Conservation (phyloP, 2,329 filamentous ascomycete genomes). For the Fusarium circinatum region DNA sequence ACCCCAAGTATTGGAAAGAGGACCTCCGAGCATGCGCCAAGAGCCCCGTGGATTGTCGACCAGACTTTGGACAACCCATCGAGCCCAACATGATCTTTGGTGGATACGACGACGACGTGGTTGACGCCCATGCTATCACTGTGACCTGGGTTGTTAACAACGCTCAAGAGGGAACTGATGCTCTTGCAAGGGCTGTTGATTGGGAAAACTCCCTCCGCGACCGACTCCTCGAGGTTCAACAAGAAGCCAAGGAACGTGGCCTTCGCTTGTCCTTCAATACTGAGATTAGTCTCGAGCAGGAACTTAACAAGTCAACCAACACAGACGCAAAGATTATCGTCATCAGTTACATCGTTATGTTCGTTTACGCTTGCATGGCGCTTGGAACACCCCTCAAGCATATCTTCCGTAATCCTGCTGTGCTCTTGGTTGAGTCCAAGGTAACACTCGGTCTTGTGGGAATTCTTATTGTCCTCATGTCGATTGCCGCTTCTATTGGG, state of each 20-base stretch:
- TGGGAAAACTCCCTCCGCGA: conserved; percentile 86
- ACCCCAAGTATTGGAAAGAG: conserved; percentile 72
- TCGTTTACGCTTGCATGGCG: conserved; percentile 93
- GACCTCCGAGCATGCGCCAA: conserved; percentile 78
- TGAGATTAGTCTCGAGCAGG: conserved; percentile 93
- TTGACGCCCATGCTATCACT: conserved; percentile 82
- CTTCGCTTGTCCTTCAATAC: conserved; percentile 93
- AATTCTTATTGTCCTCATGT: conserved; percentile 97
- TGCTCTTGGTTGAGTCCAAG: conserved; percentile 92
- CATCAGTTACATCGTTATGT: conserved; percentile 99
- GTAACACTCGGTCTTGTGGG: conserved; percentile 95
- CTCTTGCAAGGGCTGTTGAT: conserved; percentile 80
- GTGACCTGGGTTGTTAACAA: conserved; percentile 97
- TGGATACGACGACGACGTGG: conserved; percentile 75
- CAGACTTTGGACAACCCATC: conserved; percentile 88
- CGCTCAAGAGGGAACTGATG: conserved; percentile 75
- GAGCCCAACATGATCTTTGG: conserved; percentile 88
- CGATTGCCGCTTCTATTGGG: conserved; percentile 93
- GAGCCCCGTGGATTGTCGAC: conserved; percentile 85
- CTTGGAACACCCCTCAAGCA: conserved; percentile 86
- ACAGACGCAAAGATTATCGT: conserved; percentile 97
- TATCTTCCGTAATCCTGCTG: conserved; percentile 82
- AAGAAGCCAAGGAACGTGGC: conserved; percentile 80
- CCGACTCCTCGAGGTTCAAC: conserved; percentile 79
- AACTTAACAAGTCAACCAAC: conserved; percentile 97